These are phyloP conservation scores for Pseudotsuga menziesii DNA, from an alignment of 75 land plant species.

Conservation along the genomic window DNA sequence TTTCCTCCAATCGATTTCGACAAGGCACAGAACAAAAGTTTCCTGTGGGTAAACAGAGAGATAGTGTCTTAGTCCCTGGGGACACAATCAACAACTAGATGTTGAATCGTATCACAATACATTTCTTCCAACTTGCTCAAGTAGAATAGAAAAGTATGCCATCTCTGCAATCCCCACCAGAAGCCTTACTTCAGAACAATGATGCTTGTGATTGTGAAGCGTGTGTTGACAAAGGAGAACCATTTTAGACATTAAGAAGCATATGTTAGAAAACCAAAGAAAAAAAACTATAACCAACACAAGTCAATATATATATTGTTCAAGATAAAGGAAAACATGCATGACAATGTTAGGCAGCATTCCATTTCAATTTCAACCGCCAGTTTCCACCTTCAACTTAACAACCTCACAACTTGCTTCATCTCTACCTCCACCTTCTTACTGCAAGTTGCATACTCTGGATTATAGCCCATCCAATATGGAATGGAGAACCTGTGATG, in stretches of 20 bases:
- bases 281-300: conserved; percentile 77
- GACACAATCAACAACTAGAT: too few species aligned
- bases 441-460: conserved; percentile 40
- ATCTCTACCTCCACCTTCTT: conserved; percentile 50
- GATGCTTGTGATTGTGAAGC: conserved; percentile 68
- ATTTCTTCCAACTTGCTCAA: conserved; percentile 46
- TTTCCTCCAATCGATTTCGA: too few species aligned
- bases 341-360: conserved; percentile 56
- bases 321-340: conserved; percentile 78
- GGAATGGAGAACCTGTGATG: conserved; percentile 34
- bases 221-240: conserved; percentile 61
- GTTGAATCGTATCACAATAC: not conserved
- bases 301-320: conserved; percentile 70
- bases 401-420: conserved; percentile 45
- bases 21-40: too few species aligned
- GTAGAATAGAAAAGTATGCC: conserved; percentile 78
- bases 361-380: conserved; percentile 52
- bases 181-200: conserved; percentile 67
- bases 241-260: conserved; percentile 50
- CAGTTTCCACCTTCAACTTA: conserved; percentile 79
- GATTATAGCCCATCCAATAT: conserved; percentile 28
- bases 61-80: too few species aligned
- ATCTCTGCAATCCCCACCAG: conserved; percentile 95
- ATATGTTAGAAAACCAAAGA: conserved; percentile 62
- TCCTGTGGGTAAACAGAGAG: too few species aligned